These are phyloP conservation scores for Lavandula angustifolia DNA, from an alignment of 257 asterid genomes.

Conservation along the genomic window DNA sequence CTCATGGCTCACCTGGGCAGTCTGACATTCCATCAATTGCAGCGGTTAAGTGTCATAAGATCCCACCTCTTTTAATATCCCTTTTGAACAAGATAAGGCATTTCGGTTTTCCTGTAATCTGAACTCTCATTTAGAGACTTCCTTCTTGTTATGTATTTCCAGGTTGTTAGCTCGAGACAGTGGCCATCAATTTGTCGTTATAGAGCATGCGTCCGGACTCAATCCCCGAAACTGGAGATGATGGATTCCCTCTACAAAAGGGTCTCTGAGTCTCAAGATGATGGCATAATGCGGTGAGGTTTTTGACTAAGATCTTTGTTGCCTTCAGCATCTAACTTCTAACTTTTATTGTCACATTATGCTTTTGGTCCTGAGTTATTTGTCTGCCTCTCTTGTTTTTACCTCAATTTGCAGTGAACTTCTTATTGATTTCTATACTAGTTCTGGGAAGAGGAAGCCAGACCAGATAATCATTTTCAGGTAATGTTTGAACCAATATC, in stretches of 20 bases:
- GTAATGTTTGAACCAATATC: slow-evolving; percentile 36
- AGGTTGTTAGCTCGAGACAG: slow-evolving; percentile 92
- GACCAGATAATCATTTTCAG: slow-evolving; percentile 83
- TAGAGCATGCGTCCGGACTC: slow-evolving; percentile 90
- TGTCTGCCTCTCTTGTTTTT: neutral
- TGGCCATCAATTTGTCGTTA: slow-evolving; percentile 90
- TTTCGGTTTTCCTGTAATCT: neutral
- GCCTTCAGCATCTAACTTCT: neutral
- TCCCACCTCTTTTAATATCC: neutral
- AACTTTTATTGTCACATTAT: no score
- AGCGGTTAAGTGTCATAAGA: slow-evolving; percentile 52
- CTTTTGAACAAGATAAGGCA: neutral
- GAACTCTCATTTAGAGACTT: neutral
- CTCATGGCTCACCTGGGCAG: slow-evolving; percentile 96
- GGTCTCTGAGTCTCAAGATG: slow-evolving; percentile 67
- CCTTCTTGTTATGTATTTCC: neutral
- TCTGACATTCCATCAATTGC: slow-evolving; percentile 93
- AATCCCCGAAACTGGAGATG: slow-evolving; percentile 87
- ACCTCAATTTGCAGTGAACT: slow-evolving; percentile 60
- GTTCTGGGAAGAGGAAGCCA: slow-evolving; percentile 82
- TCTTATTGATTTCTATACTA: slow-evolving; percentile 65
- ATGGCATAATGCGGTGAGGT: slow-evolving; percentile 76
- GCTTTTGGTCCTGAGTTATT: neutral
- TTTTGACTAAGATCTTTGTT: neutral
- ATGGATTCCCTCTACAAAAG: slow-evolving; percentile 71